Evolutionary conservation across 441 rosid species (phyloP).

Genomic region (Syzygium malaccense): DNA sequence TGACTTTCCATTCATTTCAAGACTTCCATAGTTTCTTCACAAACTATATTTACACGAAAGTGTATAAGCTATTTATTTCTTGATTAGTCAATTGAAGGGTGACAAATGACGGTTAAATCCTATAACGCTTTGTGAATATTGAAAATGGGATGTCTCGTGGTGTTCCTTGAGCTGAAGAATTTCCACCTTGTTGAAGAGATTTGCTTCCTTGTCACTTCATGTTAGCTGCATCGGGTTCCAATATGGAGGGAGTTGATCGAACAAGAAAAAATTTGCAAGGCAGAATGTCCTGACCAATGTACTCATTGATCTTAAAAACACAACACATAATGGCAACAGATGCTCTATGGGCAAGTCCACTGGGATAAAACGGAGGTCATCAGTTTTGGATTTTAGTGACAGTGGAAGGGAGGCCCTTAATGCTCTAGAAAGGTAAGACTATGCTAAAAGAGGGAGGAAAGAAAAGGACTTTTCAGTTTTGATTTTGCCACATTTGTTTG

Average conservation of each 20-base stretch:
- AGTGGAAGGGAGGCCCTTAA: neutral
- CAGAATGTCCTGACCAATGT: neutral
- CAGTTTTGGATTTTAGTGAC: neutral
- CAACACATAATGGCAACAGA: neutral
- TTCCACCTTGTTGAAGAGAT: neutral
- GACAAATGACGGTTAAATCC: neutral
- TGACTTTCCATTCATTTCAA: neutral
- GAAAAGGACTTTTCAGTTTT: neutral
- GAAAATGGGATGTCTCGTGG: neutral
- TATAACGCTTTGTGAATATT: neutral
- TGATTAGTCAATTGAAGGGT: neutral
- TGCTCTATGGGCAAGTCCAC: neutral
- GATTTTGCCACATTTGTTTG: neutral
- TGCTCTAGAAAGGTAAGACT: neutral
- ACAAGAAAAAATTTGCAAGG: neutral
- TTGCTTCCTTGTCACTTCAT: neutral
- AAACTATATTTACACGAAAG: neutral
- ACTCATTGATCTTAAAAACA: neutral
- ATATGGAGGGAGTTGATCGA: neutral
- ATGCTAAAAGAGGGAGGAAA: neutral
- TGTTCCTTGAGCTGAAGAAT: neutral
- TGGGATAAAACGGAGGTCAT: neutral
- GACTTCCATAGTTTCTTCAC: neutral
- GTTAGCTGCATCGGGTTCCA: neutral
- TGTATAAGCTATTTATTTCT: neutral